Percentiles rank a stretch among this genome's conserved stretches.
These are phyloP conservation scores for Fallopia convolvulus DNA, from an alignment of 148 eudicot genomes.

Conservation along the genomic window DNA sequence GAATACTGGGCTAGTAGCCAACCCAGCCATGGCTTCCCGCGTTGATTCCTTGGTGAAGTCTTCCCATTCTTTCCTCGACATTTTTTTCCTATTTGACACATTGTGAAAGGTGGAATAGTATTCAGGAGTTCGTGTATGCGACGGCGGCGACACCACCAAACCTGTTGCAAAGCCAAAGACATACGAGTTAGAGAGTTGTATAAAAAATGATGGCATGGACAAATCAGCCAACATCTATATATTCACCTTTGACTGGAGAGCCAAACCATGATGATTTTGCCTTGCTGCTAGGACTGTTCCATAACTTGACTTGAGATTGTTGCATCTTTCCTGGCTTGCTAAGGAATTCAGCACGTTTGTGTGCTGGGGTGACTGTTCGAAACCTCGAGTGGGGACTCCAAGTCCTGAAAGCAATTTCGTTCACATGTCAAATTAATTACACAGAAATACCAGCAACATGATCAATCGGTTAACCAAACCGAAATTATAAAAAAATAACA, in stretches of 20 bases:
- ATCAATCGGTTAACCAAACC: no score
- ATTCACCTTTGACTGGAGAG: constrained; percentile 43
- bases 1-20: constrained; percentile 4
- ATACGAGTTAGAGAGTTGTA: neutral
- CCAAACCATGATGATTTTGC: constrained; percentile 18
- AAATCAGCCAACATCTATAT: neutral
- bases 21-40: constrained; percentile 10
- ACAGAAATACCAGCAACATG: neutral
- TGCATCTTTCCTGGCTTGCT: constrained; percentile 28
- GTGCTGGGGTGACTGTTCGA: constrained; percentile 14
- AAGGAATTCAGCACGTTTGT: constrained; percentile 41
- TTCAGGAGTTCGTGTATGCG: neutral
- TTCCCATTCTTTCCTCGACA: constrained; percentile 15
- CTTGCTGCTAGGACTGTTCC: constrained; percentile 24
- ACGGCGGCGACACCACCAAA: neutral
- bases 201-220: neutral
- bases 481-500: no score
- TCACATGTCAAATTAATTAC: neutral
- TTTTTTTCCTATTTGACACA: constrained; percentile 1
- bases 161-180: neutral
- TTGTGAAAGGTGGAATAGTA: constrained; percentile 8
- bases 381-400: constrained; percentile 17
- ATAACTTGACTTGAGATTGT: constrained; percentile 19
- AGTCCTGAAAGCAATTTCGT: neutral
- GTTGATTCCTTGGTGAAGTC: constrained; percentile 12